Base-by-base conservation (phyloP, 225 moss, liverwort and hornwort species). In the Straminergon stramineum region DNA sequence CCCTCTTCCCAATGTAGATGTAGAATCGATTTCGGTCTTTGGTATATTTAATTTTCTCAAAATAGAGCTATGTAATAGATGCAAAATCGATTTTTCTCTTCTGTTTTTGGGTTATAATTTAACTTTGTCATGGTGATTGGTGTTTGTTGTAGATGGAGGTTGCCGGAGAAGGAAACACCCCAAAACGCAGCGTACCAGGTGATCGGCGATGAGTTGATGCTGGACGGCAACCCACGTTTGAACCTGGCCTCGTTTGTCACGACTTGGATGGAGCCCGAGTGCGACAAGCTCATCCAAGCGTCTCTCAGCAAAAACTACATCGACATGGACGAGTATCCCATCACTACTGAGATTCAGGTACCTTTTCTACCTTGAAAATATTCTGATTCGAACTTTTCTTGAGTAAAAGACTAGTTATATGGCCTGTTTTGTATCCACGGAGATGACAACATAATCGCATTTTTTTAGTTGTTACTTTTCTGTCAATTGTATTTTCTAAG, bases 251-350 rank as follows among this genome's bases (percentile, higher is more conserved):
- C 94, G 86, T 94, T 94, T 79, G 92, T 92, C 74, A 94, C 94
- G 34, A 94, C 94, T 55, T 94, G 92, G 94, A 95, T 95, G 94
- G 94, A 95, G 81, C 94, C 94, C 10, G 94, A 94, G 90, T 94
- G 94, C 52, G 93, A 93, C 87, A 91, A 95, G 88, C 94, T 95
- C 82, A 95, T 95, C 22, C 86, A 45, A 66, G 75, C 64, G 22
- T 71, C 94, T 31, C 84, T 93, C 41, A 94, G 90, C 83, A 94
- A 94, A 89, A 94, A 94, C 52, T 95, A 95, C 74, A 95, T 95
- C 35, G 94, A 95, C 87, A 95, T 95, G 94, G 94, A 95, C 66
- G 94, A 95, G 91, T 95, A 95, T 43, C 94, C 94, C 75, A 90
- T 95, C 62, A 81, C 91, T 80, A 89, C 89, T 75, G 91, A 94